Conservation (phyloP, 1,284 basidiomycete genomes). For the Agaricales sp. region DNA sequence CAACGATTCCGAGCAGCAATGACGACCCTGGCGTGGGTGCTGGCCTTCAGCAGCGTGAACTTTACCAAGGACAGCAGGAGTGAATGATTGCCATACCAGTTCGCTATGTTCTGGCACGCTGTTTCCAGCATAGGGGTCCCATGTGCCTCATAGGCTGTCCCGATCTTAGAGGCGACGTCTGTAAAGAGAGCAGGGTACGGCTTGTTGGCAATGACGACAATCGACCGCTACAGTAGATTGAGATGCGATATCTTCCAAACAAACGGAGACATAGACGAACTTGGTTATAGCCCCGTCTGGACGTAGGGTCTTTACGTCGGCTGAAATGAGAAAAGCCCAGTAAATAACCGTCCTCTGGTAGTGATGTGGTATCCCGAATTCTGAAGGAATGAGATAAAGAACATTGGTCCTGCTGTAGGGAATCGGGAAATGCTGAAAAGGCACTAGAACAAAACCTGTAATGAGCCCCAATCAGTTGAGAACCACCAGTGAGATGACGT, state of each 20-base stretch:
- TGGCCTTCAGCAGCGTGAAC: slow-evolving; percentile 41
- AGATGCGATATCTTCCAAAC: slow-evolving; percentile 5
- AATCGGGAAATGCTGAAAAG: slow-evolving; percentile 93
- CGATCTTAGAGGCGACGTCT: slow-evolving; percentile 58
- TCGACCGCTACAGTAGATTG: slow-evolving; percentile 66
- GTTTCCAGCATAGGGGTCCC: slow-evolving; percentile 76
- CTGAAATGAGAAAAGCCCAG: slow-evolving; percentile 83
- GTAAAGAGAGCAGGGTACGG: slow-evolving; percentile 81
- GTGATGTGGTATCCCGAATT: slow-evolving; percentile 39
- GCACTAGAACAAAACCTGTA: slow-evolving; percentile 46
- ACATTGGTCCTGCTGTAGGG: slow-evolving; percentile 69
- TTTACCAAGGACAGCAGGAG: slow-evolving; percentile 6
- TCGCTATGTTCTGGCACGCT: slow-evolving; percentile 78
- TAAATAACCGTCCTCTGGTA: slow-evolving; percentile 53
- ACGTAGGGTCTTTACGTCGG: slow-evolving; percentile 57
- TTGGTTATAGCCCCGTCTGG: slow-evolving; percentile 83
- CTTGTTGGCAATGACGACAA: slow-evolving; percentile 79
- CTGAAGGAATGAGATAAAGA: slow-evolving; percentile 68
- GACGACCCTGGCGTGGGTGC: slow-evolving; percentile 52
- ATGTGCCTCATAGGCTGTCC: slow-evolving; percentile 67
- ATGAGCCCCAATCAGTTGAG: slow-evolving; percentile 4
- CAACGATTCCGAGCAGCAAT: slow-evolving; percentile 74
- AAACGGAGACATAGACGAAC: slow-evolving; percentile 26
- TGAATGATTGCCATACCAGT: slow-evolving; percentile 49
- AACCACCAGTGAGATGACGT: slow-evolving; percentile 19